Evolutionary conservation across 805 yeast genomes (phyloP).

Genomic region (Ogataea methylovora): DNA sequence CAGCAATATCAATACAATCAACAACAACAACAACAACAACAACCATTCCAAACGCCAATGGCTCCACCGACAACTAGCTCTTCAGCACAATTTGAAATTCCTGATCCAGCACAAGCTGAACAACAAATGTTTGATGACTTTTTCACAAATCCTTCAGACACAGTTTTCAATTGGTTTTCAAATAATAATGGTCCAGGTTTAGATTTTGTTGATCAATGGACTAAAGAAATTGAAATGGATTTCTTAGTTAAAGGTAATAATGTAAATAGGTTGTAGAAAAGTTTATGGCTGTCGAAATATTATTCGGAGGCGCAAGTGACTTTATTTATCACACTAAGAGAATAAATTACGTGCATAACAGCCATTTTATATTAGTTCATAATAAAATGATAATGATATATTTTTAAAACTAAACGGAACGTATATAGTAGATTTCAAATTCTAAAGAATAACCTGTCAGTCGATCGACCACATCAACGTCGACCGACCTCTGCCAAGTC

Average conservation of each 20-base stretch:
- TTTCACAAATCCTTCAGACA: slow-evolving; percentile 27
- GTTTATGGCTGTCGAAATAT: no score
- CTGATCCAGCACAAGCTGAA: slow-evolving; percentile 9
- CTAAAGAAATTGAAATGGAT: slow-evolving; percentile 70
- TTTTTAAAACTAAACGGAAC: no score
- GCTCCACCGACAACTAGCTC: not conserved
- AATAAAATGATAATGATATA: no score
- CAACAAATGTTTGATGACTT: slow-evolving; percentile 26
- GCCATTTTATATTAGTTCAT: no score
- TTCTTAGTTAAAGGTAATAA: slow-evolving; percentile 28
- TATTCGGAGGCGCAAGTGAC: no score
- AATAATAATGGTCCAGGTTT: slow-evolving; percentile 43
- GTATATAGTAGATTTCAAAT: no score
- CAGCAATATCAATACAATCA: not conserved
- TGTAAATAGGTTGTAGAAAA: not conserved
- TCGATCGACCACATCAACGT: no score
- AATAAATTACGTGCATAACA: no score
- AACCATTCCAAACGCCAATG: not conserved
- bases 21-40: slow-evolving; percentile 1
- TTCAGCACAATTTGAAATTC: not conserved
- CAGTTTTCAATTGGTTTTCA: slow-evolving; percentile 43
- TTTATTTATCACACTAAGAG: no score
- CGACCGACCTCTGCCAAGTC: no score
- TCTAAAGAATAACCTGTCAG: no score
- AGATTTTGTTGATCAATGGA: slow-evolving; percentile 69